These are phyloP conservation scores for Paraconiothyrium sp. DNA, from an alignment of 2,329 filamentous ascomycete genomes.

Conservation along the genomic window DNA sequence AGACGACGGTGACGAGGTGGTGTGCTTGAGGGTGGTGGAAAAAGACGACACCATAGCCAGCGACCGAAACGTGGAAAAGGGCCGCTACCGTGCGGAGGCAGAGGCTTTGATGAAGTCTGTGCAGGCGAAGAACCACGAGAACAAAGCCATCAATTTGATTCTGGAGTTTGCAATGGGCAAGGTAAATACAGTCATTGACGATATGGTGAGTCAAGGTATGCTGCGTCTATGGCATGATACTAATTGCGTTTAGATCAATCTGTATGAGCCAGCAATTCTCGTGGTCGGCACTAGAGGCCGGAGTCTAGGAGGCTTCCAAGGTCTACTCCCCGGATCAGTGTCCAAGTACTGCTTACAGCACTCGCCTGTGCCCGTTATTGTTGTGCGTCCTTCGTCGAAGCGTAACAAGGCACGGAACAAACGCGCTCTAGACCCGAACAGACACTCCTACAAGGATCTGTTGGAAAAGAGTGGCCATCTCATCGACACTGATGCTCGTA, in stretches of 20 bases:
- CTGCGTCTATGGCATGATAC: constrained; percentile 13
- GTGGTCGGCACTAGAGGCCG: constrained; percentile 89
- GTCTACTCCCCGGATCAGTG: constrained; percentile 85
- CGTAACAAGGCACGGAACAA: constrained; percentile 90
- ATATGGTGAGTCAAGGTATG: constrained; percentile 69
- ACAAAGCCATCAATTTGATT: constrained; percentile 85
- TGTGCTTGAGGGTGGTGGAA: constrained; percentile 88
- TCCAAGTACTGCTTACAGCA: constrained; percentile 96
- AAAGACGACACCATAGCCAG: constrained; percentile 77
- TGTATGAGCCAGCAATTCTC: constrained; percentile 90
- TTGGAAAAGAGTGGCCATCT: constrained; percentile 71
- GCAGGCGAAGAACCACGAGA: constrained; percentile 79
- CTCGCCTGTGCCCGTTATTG: constrained; percentile 90
- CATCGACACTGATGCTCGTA: constrained; percentile 59
- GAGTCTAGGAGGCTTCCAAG: constrained; percentile 85
- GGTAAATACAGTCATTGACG: constrained; percentile 88
- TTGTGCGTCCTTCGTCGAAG: constrained; percentile 87
- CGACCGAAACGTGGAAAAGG: constrained; percentile 69
- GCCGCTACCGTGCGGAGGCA: constrained; percentile 79
- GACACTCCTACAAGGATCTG: constrained; percentile 81
- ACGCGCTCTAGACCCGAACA: constrained; percentile 76
- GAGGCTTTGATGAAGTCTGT: constrained; percentile 78
- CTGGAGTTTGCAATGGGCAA: constrained; percentile 91
- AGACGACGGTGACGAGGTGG: constrained; percentile 91
- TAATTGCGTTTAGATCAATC: constrained; percentile 72